Evolutionary conservation across 768 basidiomycete species (phyloP).

Genomic region (Calocybe cyanea): DNA sequence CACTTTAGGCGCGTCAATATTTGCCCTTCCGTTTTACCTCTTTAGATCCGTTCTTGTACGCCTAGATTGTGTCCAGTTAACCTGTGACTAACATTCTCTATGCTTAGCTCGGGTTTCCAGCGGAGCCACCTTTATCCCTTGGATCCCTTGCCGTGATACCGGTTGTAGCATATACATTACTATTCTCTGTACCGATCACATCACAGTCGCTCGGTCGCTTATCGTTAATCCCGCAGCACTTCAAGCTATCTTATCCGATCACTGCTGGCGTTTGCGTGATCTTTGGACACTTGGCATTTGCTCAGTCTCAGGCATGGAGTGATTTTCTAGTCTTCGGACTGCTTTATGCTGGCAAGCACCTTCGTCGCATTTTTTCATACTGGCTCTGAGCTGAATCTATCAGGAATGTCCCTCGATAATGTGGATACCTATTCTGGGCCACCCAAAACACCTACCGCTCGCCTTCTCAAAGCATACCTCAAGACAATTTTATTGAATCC

Average conservation of each 20-base stretch:
- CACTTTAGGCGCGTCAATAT: slow-evolving; percentile 57
- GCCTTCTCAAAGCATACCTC: slow-evolving; percentile 64
- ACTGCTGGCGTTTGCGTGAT: slow-evolving; percentile 45
- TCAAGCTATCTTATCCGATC: slow-evolving; percentile 55
- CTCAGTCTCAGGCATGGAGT: slow-evolving; percentile 52
- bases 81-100: slow-evolving; percentile 3
- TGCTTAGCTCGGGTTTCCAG: slow-evolving; percentile 43
- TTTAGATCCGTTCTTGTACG: slow-evolving; percentile 59
- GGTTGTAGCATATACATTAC: slow-evolving; percentile 54
- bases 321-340: slow-evolving; percentile 57
- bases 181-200: slow-evolving; percentile 58
- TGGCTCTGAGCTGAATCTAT: not conserved
- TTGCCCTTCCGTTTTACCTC: slow-evolving; percentile 62
- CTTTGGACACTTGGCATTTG: slow-evolving; percentile 61
- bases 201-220: slow-evolving; percentile 42
- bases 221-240: slow-evolving; percentile 51
- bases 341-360: slow-evolving; percentile 59
- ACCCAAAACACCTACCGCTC: slow-evolving; percentile 50
- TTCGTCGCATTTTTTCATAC: not conserved
- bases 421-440: slow-evolving; percentile 37
- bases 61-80: not conserved
- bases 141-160: slow-evolving; percentile 57
- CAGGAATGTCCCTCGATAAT: slow-evolving; percentile 52
- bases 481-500: slow-evolving; percentile 89
- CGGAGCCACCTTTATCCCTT: slow-evolving; percentile 52